These are phyloP conservation scores for Chaetoscypha palmicola DNA, from an alignment of 2,329 filamentous ascomycete genomes.

Conservation along the genomic window DNA sequence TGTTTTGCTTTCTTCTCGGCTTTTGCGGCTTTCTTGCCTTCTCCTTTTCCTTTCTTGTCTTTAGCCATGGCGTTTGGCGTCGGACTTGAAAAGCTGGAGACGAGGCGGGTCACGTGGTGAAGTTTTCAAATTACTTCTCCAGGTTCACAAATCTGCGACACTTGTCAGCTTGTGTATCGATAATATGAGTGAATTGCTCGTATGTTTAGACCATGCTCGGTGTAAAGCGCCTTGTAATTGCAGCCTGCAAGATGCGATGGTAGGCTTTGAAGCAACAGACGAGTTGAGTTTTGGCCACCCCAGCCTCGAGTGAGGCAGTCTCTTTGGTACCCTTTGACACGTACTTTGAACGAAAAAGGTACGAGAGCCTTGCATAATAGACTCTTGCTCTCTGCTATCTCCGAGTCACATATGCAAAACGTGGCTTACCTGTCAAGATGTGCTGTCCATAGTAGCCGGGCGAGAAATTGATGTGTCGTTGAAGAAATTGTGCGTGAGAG, in stretches of 20 bases:
- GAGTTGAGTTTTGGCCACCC: conserved; percentile 3
- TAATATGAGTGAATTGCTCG: too few species aligned
- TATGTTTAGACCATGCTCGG: too few species aligned
- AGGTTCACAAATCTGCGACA: neutral
- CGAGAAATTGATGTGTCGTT: conserved; percentile 4
- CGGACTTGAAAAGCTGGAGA: neutral
- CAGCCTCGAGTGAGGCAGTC: too few species aligned
- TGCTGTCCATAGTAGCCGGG: conserved; percentile 7
- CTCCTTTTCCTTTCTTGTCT: conserved; percentile 42
- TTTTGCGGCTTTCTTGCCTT: conserved; percentile 46
- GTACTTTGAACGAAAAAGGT: too few species aligned
- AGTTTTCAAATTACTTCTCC: neutral
- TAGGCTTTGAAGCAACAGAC: too few species aligned
- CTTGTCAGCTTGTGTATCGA: neutral
- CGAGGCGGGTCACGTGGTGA: neutral
- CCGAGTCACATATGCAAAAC: neutral
- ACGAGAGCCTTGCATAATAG: too few species aligned
- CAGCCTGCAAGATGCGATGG: too few species aligned
- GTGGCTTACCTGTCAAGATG: neutral
- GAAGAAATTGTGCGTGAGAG: conserved; percentile 2
- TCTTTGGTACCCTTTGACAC: too few species aligned
- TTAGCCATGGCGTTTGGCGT: conserved; percentile 37
- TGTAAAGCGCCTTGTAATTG: too few species aligned
- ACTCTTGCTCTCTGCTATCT: too few species aligned
- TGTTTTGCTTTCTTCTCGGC: conserved; percentile 69